Evolutionary conservation across 1,284 basidiomycete genomes (phyloP).

Genomic region (Gastroboletus turbinatus): DNA sequence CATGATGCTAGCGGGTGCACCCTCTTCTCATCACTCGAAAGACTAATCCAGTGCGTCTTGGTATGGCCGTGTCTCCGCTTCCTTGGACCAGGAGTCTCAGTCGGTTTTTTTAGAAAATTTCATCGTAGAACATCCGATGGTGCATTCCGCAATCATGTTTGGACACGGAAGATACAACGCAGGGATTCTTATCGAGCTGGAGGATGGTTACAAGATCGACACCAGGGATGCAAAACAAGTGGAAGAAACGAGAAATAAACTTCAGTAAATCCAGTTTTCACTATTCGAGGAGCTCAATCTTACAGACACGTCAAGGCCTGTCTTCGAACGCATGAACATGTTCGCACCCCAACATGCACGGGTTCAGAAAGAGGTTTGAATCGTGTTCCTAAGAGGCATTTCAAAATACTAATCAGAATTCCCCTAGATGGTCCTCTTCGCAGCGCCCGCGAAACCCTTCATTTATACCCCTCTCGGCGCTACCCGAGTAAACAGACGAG

Average conservation of each 20-base stretch:
- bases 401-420: neutral
- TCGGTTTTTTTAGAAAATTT: constrained; percentile 11
- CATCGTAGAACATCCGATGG: constrained; percentile 16
- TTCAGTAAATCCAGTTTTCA: constrained; percentile 10
- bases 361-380: constrained; percentile 40
- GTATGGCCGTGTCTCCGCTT: constrained; percentile 3
- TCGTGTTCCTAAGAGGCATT: neutral
- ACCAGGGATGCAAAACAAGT: constrained; percentile 14
- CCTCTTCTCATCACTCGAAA: constrained; percentile 8
- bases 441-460: constrained; percentile 15
- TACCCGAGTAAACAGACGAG: constrained; percentile 8
- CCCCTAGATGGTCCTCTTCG: constrained; percentile 19
- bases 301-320: constrained; percentile 30
- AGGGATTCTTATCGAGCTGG: constrained; percentile 40
- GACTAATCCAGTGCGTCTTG: constrained; percentile 18
- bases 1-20: neutral
- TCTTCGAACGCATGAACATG: constrained; percentile 40
- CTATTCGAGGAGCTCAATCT: neutral
- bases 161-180: constrained; percentile 40
- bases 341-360: constrained; percentile 42
- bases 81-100: neutral
- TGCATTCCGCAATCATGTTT: constrained; percentile 35
- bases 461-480: neutral
- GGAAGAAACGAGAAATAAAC: constrained; percentile 11
- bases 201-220: constrained; percentile 26